Base-by-base conservation (phyloP, 805 yeast species). In the Alloascoidea hylecoeti region DNA sequence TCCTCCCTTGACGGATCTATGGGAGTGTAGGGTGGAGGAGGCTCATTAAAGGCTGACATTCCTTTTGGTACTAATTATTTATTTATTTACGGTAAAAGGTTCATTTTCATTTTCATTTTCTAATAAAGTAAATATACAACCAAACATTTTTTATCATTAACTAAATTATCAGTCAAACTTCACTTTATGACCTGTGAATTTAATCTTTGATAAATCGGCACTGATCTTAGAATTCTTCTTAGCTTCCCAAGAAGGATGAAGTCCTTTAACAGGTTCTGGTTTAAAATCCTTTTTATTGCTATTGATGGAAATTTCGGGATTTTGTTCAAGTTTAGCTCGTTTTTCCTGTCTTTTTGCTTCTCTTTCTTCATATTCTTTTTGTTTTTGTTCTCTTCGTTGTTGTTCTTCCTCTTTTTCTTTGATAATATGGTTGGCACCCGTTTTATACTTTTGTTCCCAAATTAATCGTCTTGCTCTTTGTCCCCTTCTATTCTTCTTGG, bases 161-260 rank as follows among this genome's bases (percentile, higher is more conserved):
- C n/a, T n/a, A n/a, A n/a, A n/a, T 36, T 23, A n/a, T 33, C 40
- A 70, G 48, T 77, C 85, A 54, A 88, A 88, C 3, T 68, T 75
- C 46, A 81, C 70, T 64, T 88, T 89, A 60, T 85, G 88, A 53
- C 98, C 98, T 38, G 64, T 56, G 52, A 86, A 86, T 53, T 77
- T 74, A 36, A 68, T 76, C 41, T 72, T 70, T n/a, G n/a, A n/a
- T n/a, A n/a, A n/a, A 58, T 74, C 71, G 45, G 64, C 54, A 38
- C 73, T 71, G 46, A 79, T 81, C 50, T 82, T 80, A 17, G 76
- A 82, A 44, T 70, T 58, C 61, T 71, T 75, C 62, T 82, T 83
- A 16, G 98, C 98, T 48, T 73, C 78, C 99, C 99, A 92, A 2
- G 98, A 92, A n/a, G 99, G 99, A 70, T 92, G 99, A 45, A 81